Evolutionary conservation across 2,329 filamentous ascomycete genomes (phyloP), one percentile per base, ranked within the genome.

Genomic region (Fusarium cicatricum): DNA sequence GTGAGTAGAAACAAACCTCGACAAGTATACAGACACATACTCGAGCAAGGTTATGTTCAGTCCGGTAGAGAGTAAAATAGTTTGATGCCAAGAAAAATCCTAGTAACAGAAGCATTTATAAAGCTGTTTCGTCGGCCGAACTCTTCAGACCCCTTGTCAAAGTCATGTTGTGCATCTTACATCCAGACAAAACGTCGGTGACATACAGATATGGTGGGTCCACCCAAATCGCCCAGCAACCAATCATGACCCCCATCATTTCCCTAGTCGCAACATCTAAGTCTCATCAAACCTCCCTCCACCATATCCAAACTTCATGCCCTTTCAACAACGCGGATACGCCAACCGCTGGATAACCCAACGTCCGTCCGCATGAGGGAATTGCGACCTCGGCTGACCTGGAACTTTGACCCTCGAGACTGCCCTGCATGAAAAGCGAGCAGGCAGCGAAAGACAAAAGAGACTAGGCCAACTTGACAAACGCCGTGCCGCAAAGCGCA

Each of bases 221-320:
- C 29, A 4, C 8, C 11, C 14, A 32, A 4, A 32, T 8, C 29
- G n/a, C 14, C 12, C 11, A 4, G 11, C 29, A 32, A 21, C 59
- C 49, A 52, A 48, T 62, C 38, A 52, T 11, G 31, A 32, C 12
- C 46, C 34, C 33, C 31, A 21, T 55, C 38, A 29, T 23, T 33
- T 48, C 33, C n/a, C 34, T 21, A 36, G 40, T 44, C 56, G 43
- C 43, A 37, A 60, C 53, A 21, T 47, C 44, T 38, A 46, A 48
- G 33, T 42, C 41, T 42, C 33, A 43, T 47, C 28, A 32, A 52
- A 42, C 26, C 42, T 46, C 19, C 26, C 42, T 46, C 19, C 36
- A 39, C 26, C 39, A 40, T 57, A 41, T 32, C 21, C 39, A 43
- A 37, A 16, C 17, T 15, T 7, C 17, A 15, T 9, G 21, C 19